Evolutionary conservation across 2,329 filamentous ascomycete genomes (phyloP), one percentile per base, ranked within the genome.

Genomic region (Penicillium glabrum): DNA sequence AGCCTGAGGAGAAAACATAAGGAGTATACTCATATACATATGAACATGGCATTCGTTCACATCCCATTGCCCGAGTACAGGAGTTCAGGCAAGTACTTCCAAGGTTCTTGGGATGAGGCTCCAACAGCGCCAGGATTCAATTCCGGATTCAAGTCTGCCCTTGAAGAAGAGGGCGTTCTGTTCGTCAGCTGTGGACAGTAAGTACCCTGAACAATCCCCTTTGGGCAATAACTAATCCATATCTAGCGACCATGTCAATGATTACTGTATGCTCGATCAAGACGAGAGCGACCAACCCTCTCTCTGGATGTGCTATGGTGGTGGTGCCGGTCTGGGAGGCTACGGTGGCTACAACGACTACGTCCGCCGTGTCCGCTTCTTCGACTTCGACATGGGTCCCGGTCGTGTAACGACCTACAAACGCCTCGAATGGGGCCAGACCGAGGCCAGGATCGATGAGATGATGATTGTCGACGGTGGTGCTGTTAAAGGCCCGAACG

Each of bases 231-330:
- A 57, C 67, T 74, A 63, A 72, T 59, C 1, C 44, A 29, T 19
- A 4, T 46, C 33, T 13, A 90, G 88, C 72, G 95, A 99, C 70
- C 95, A 99, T 71, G 93, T 89, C 63, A 99, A 99, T 71, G 95
- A 99, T 70, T 98, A 97, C 74, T 99, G 95, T 74, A 87, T 90
- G 61, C 82, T 97, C 9, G 86, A 79, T 33, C 69, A 83, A 51
- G 76, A 83, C 41, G 74, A 80, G 29, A 77, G 77, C 23, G 75
- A 80, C n/a, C 82, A 82, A 48, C 87, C 89, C 0, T 84, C 88
- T 29, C 78, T 98, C 2, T 99, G 95, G 95, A 96, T 99, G 93
- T 99, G 95, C 79, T 98, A 98, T 74, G 93, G 88, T 9, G 95
- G 95, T 31, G 95, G 90, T 26, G 86, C 87, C 27, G 95, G 95